A percentile compares a stretch with the other conserved stretches of the same genome.
Evolutionary conservation across 371 early-diverging fungal genomes (phyloP).

Genomic region (Haplosporangium sp.): DNA sequence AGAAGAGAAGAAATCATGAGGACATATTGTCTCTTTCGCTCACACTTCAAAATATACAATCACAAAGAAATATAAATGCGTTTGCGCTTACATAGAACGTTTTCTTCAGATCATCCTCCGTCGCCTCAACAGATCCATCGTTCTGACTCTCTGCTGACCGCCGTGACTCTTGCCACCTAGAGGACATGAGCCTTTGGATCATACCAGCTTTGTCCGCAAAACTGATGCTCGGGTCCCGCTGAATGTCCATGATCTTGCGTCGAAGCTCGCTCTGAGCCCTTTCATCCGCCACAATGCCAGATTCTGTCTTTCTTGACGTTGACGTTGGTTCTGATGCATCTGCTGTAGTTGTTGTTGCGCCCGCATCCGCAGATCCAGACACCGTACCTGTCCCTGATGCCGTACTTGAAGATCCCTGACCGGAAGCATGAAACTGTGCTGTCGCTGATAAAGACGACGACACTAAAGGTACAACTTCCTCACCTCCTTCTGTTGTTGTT

Average conservation of each 20-base stretch:
- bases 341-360: background rate
- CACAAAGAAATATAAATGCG: background rate
- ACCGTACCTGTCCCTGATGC: background rate
- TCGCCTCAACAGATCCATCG: conserved; percentile 56
- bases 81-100: conserved; percentile 62
- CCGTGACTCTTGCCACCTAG: conserved; percentile 47
- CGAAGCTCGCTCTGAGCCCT: conserved; percentile 59
- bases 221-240: conserved; percentile 59
- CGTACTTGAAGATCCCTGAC: background rate
- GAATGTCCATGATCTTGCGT: conserved; percentile 66
- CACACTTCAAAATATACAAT: background rate
- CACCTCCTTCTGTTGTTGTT: background rate
- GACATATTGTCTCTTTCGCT: background rate
- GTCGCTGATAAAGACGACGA: too few species aligned
- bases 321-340: conserved; percentile 4
- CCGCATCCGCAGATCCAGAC: too few species aligned
- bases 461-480: too few species aligned
- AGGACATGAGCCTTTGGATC: conserved; percentile 75
- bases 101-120: conserved; percentile 57
- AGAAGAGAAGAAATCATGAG: background rate
- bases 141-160: conserved; percentile 11
- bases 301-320: conserved; percentile 3
- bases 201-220: conserved; percentile 75
- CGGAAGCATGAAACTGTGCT: too few species aligned
- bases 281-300: conserved; percentile 33